Conservation (phyloP, 2,329 filamentous ascomycete genomes). For the Diaporthe vexans region DNA sequence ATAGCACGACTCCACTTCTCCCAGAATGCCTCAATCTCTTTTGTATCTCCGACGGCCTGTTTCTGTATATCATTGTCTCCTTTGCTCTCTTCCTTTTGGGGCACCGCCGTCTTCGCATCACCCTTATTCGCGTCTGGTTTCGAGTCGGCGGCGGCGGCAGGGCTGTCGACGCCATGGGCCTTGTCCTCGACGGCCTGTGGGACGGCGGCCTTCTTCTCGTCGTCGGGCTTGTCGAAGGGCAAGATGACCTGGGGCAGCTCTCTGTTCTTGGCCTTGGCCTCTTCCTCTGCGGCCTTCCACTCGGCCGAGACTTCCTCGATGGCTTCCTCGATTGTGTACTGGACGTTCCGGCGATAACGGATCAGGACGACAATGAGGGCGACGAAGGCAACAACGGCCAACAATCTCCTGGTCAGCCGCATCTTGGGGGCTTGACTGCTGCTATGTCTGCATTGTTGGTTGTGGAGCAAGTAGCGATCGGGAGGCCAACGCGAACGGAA, state of each 20-base stretch:
- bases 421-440: constrained; percentile 35
- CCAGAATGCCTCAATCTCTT: constrained; percentile 38
- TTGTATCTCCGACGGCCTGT: constrained; percentile 34
- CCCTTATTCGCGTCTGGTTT: constrained; percentile 1
- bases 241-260: constrained; percentile 41
- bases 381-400: constrained; percentile 37
- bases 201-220: constrained; percentile 18
- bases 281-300: constrained; percentile 40
- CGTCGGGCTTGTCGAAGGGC: constrained; percentile 33
- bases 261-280: constrained; percentile 38
- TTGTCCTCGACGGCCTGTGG: constrained; percentile 23
- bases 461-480: background rate
- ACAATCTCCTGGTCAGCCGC: constrained; percentile 39
- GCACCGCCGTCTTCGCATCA: constrained; percentile 21
- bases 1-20: constrained; percentile 40
- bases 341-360: constrained; percentile 40
- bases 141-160: background rate
- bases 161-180: background rate
- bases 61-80: background rate
- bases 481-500: constrained; percentile 15
- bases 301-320: constrained; percentile 40
- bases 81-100: background rate
- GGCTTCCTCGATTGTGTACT: constrained; percentile 40
- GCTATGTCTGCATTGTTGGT: constrained; percentile 39
- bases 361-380: constrained; percentile 38